These are phyloP conservation scores for Elsinoe fawcettii DNA, from an alignment of 2,329 filamentous ascomycete genomes.

Conservation along the genomic window DNA sequence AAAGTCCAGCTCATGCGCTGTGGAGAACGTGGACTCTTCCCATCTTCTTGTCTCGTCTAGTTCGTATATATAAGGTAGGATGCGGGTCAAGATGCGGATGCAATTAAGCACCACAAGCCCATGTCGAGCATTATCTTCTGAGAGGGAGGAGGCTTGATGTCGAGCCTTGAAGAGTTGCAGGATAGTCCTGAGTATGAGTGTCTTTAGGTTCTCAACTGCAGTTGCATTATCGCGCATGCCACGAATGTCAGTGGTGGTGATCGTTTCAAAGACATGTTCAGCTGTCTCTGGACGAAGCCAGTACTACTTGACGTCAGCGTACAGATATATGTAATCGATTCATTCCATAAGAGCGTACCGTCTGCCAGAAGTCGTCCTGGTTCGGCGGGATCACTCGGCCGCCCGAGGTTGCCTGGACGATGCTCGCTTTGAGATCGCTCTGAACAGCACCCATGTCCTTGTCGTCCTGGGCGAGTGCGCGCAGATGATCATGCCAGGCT, in stretches of 20 bases:
- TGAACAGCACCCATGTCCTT: slow-evolving; percentile 19
- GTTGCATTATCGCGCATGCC: slow-evolving; percentile 64
- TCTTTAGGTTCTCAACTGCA: slow-evolving; percentile 81
- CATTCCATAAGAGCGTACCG: background rate
- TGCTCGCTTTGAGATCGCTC: slow-evolving; percentile 20
- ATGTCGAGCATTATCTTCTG: slow-evolving; percentile 39
- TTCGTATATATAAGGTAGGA: slow-evolving; percentile 89
- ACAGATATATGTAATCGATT: background rate
- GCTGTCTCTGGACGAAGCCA: slow-evolving; percentile 94
- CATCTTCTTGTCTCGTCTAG: slow-evolving; percentile 71
- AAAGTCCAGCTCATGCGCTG: slow-evolving; percentile 40
- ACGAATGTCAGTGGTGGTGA: slow-evolving; percentile 59
- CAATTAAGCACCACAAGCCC: slow-evolving; percentile 67
- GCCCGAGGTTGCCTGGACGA: slow-evolving; percentile 19
- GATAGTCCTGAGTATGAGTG: slow-evolving; percentile 74
- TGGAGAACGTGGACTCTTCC: slow-evolving; percentile 85
- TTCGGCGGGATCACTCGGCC: slow-evolving; percentile 17
- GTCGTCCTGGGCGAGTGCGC: background rate
- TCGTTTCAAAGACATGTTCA: slow-evolving; percentile 82
- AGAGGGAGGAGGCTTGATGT: slow-evolving; percentile 72
- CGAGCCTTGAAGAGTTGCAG: slow-evolving; percentile 73
- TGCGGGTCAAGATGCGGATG: slow-evolving; percentile 77
- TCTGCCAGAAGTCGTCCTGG: slow-evolving; percentile 19
- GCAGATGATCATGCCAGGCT: background rate
- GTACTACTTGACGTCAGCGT: slow-evolving; percentile 51